Percentiles rank a stretch among this genome's conserved stretches.
phyloP scores from a whole-genome alignment of 345 rosid genomes.

The Salix viminalis region DNA sequence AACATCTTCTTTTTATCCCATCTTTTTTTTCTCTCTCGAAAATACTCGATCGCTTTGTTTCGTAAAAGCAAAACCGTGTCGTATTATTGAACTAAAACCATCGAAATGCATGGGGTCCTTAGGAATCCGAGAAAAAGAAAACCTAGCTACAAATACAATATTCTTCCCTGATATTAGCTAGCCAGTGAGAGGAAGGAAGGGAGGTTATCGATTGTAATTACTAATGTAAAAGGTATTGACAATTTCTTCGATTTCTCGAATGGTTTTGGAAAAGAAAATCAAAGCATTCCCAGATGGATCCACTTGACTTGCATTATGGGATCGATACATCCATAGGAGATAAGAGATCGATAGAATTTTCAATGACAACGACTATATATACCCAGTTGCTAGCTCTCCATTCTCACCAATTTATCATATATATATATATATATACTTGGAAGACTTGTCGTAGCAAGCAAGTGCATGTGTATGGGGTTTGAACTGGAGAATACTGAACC shows the following conservation, averaged over 20 bases:
- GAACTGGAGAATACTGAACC: no score
- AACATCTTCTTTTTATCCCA: no score
- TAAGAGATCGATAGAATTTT: slow-evolving; percentile 23
- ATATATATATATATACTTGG: background rate
- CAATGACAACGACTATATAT: slow-evolving; percentile 31
- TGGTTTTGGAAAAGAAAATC: slow-evolving; percentile 10
- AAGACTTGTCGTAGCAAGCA: no score
- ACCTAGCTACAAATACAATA: background rate
- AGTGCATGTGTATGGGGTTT: no score
- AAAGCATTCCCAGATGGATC: slow-evolving; percentile 18
- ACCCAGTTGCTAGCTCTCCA: background rate
- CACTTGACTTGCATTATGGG: slow-evolving; percentile 17
- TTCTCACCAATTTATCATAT: background rate
- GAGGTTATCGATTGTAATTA: background rate
- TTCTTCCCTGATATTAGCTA: background rate
- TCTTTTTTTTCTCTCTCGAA: no score
- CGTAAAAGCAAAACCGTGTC: slow-evolving; percentile 47
- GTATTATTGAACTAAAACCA: slow-evolving; percentile 21
- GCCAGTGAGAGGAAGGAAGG: background rate
- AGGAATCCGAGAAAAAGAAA: slow-evolving; percentile 24
- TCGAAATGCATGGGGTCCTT: slow-evolving; percentile 13
- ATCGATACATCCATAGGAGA: background rate
- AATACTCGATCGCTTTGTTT: background rate
- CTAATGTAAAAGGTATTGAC: background rate
- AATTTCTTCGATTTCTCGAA: slow-evolving; percentile 8